phyloP scores from a whole-genome alignment of 2,329 filamentous ascomycete species.

The Alternaria sp. region DNA sequence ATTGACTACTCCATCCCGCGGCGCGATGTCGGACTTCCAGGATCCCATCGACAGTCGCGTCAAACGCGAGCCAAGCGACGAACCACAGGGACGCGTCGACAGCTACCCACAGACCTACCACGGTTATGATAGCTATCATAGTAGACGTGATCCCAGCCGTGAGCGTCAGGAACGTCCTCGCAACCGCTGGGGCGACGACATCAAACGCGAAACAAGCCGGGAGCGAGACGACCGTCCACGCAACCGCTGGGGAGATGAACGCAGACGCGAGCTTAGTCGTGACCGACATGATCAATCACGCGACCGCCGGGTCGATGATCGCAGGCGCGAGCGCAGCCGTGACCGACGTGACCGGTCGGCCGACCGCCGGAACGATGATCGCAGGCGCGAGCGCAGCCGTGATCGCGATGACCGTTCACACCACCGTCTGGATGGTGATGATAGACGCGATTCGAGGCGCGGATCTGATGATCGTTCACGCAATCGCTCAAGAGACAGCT shows the following conservation, averaged over 20 bases:
- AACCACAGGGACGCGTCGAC: not conserved
- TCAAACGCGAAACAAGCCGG: not conserved
- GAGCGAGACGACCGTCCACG: not conserved
- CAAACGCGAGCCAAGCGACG: not conserved
- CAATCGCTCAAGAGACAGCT: not conserved
- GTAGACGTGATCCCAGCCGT: not conserved
- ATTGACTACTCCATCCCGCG: not conserved
- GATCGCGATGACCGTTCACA: not conserved
- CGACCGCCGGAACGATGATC: not conserved
- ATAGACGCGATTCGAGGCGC: not conserved
- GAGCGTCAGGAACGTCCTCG: not conserved
- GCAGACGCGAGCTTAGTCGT: not conserved
- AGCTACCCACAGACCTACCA: not conserved
- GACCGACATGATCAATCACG: not conserved
- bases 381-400: not conserved
- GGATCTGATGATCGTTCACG: accelerated
- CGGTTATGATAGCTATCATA: not conserved
- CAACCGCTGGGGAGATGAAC: not conserved
- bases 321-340: not conserved
- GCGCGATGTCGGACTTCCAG: not conserved
- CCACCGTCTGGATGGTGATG: not conserved
- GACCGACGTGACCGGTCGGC: too few relatives aligned
- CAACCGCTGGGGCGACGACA: not conserved
- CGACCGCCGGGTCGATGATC: not conserved
- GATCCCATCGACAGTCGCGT: not conserved